Evolutionary conservation across 805 yeast species (phyloP).

Genomic region (Brettanomyces nanus): DNA sequence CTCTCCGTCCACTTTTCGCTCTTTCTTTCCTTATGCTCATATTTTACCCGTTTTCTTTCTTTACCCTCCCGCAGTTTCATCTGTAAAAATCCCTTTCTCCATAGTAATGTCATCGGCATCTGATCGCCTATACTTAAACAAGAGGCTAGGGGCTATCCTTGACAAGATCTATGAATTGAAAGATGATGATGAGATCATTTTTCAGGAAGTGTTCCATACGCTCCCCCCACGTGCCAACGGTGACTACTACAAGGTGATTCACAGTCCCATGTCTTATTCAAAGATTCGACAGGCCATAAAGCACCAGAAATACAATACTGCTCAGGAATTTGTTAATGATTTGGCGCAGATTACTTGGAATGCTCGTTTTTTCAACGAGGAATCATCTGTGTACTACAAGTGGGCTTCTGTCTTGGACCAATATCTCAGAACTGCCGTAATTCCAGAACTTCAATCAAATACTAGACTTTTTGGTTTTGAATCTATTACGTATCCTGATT

Average conservation of each 20-base stretch:
- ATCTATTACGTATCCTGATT: constrained; percentile 45
- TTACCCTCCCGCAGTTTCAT: no score
- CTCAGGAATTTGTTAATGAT: constrained; percentile 68
- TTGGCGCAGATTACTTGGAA: constrained; percentile 84
- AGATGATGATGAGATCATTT: constrained; percentile 20
- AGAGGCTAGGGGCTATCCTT: background rate
- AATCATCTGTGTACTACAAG: constrained; percentile 54
- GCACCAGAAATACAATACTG: constrained; percentile 42
- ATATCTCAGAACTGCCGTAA: constrained; percentile 35
- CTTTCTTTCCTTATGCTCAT: no score
- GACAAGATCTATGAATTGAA: constrained; percentile 11
- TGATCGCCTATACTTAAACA: background rate
- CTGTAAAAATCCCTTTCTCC: no score
- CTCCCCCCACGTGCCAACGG: constrained; percentile 65
- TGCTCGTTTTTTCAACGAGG: constrained; percentile 76
- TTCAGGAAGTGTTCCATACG: constrained; percentile 44
- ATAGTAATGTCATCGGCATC: no score
- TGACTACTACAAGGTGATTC: constrained; percentile 74
- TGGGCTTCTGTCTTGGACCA: constrained; percentile 58
- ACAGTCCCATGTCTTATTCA: constrained; percentile 74
- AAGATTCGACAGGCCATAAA: constrained; percentile 57
- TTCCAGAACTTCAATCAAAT: constrained; percentile 41
- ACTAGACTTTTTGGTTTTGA: constrained; percentile 28
- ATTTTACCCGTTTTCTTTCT: no score
- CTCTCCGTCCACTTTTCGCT: no score